Evolutionary conservation across 441 rosid genomes (phyloP), one percentile per base, ranked within the genome.

Genomic region (Arabidopsis hybrid): DNA sequence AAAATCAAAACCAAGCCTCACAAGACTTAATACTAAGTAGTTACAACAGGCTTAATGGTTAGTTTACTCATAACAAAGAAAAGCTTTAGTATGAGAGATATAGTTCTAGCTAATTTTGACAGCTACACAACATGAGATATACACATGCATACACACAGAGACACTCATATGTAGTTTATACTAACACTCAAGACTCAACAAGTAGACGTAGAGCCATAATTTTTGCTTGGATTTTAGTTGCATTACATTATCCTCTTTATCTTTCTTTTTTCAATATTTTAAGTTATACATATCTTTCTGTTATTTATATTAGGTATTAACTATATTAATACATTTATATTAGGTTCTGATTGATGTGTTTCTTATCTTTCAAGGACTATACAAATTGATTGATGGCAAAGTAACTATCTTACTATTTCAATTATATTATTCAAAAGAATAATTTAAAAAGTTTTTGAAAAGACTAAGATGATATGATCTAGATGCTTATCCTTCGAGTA

Each of bases 61-160:
- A 60, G 73, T 70, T 77, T 73, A 73, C 60, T 77, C 79, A 75
- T 78, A 82, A 47, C 78, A 70, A 80, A 72, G 60, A n/a, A 61
- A 70, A 82, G 59, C 29, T 63, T 36, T 21, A 62, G 51, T 76
- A 38, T 60, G 65, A 51, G 14, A 17, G 13, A 31, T 46, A 43
- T 34, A 38, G 40, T 18, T 78, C 47, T 69, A 35, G 65, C 49
- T 65, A 39, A 64, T 57, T 42, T 69, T 69, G 71, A 69, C 40
- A 66, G 60, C 65, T 71, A 62, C 26, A 62, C 42, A 43, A 71
- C 83, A 75, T 53, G 67, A 69, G 40, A 49, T 50, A 42, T 53
- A 16, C 51, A 71, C 34, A 53, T 40, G 47, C 67, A 73, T 29
- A 10, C 38, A 53, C 32, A 45, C 57, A 13, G 47, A 38, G 39